Evolutionary conservation across 495 filamentous ascomycete species (phyloP).

Genomic region (Monascus purpureus): DNA sequence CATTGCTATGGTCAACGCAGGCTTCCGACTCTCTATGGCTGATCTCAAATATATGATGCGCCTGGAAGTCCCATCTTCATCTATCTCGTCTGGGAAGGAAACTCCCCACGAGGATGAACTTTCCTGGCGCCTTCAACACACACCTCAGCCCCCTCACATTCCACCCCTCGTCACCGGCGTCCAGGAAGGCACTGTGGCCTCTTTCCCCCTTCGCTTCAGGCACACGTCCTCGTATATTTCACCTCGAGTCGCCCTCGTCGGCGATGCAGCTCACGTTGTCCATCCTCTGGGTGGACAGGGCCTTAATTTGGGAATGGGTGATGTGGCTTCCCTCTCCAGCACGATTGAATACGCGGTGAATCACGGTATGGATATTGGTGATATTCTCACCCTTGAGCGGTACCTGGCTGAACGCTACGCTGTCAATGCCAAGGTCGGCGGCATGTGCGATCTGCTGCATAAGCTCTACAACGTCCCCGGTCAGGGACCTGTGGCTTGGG

Average conservation of each 20-base stretch:
- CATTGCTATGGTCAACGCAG: constrained; percentile 80
- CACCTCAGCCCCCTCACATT: constrained; percentile 33
- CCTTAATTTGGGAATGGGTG: constrained; percentile 82
- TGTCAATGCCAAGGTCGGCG: constrained; percentile 72
- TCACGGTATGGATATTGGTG: constrained; percentile 77
- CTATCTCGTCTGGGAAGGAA: constrained; percentile 3
- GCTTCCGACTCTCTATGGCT: constrained; percentile 65
- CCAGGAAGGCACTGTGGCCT: constrained; percentile 70
- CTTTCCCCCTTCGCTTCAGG: constrained; percentile 79
- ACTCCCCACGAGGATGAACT: constrained; percentile 55
- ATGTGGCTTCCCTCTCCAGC: constrained; percentile 60
- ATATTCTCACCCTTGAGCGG: constrained; percentile 54
- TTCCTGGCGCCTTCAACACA: constrained; percentile 65
- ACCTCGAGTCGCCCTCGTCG: constrained; percentile 75
- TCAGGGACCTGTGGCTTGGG: constrained; percentile 59
- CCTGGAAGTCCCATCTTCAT: constrained; percentile 25
- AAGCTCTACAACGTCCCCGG: constrained; percentile 69
- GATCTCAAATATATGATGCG: constrained; percentile 73
- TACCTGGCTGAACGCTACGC: constrained; percentile 70
- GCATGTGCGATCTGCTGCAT: constrained; percentile 84
- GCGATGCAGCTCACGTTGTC: constrained; percentile 88
- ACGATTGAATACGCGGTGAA: constrained; percentile 63
- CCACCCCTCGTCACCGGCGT: constrained; percentile 49
- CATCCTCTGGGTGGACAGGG: constrained; percentile 93
- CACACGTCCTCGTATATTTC: constrained; percentile 87